Conservation (phyloP, 768 basidiomycete species). For the Termitomyces heimii region DNA sequence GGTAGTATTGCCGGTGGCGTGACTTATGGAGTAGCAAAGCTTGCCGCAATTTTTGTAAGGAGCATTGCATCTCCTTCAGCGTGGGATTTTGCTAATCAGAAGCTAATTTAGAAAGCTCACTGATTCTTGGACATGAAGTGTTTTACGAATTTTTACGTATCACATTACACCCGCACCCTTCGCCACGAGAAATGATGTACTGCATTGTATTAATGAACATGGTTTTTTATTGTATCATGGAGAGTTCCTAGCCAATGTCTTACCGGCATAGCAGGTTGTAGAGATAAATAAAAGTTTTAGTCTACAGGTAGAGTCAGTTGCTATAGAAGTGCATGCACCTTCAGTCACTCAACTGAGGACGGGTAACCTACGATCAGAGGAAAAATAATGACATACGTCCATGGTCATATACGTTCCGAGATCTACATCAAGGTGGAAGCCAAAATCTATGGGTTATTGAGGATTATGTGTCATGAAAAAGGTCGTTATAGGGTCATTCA, state of each 20-base stretch:
- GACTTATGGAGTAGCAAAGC: neutral
- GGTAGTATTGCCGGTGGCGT: neutral
- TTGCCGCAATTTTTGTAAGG: neutral
- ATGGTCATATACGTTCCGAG: no score
- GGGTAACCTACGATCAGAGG: no score
- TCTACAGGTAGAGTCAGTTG: no score
- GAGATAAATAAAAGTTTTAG: no score
- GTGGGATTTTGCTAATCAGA: neutral
- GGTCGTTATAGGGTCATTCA: no score
- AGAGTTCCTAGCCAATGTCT: neutral
- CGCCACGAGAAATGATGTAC: neutral
- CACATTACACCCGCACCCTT: neutral
- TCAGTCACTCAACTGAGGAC: no score
- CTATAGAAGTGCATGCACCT: no score
- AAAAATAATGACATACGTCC: no score
- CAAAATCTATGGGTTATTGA: no score
- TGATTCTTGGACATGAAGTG: neutral
- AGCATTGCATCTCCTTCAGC: neutral
- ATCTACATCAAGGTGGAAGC: no score
- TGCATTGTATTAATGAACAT: neutral
- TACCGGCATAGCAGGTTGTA: no score
- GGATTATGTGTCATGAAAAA: no score
- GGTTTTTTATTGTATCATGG: neutral
- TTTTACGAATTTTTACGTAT: neutral
- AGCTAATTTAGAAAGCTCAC: neutral